Percentiles rank a stretch among this genome's conserved stretches.
phyloP scores from a whole-genome alignment of 371 early-diverging fungal genomes.

The Syncephalastrum contaminatum region DNA sequence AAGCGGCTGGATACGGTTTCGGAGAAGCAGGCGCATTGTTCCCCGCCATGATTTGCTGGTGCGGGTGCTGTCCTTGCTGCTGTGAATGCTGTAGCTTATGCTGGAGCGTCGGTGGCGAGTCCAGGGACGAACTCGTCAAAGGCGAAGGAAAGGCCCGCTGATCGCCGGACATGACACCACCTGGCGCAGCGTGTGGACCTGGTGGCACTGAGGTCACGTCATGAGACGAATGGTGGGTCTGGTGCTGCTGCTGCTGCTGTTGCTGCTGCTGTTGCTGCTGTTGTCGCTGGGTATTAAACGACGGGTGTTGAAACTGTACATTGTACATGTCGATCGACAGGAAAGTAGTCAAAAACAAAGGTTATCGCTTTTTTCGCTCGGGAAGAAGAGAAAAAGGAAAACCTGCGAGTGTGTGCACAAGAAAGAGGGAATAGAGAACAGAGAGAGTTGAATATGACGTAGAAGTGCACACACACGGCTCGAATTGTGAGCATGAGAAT shows the following conservation, averaged over 20 bases:
- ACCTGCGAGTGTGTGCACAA: neutral
- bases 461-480: conserved; percentile 4
- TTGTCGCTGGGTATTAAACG: conserved; percentile 16
- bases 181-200: conserved; percentile 6
- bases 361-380: conserved; percentile 6
- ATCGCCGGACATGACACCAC: conserved; percentile 13
- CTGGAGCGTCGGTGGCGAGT: conserved; percentile 32
- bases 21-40: conserved; percentile 20
- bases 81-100: conserved; percentile 10
- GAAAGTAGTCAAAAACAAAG: conserved; percentile 10
- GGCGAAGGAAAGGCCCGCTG: conserved; percentile 36
- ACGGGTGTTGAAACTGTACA: conserved; percentile 27
- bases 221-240: conserved; percentile 4
- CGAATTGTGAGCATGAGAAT: conserved; percentile 9
- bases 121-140: conserved; percentile 33
- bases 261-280: conserved; percentile 10
- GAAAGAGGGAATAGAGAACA: neutral
- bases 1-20: conserved; percentile 17
- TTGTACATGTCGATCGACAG: conserved; percentile 20
- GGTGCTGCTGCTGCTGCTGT: conserved; percentile 18
- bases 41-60: conserved; percentile 18
- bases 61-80: conserved; percentile 2
- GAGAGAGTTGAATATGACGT: conserved; percentile 8
- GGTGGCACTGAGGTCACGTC: conserved; percentile 2
- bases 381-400: conserved; percentile 6